A percentile compares a stretch with the other conserved stretches of the same genome.
phyloP scores from a whole-genome alignment of 768 basidiomycete species.

The Phlegmacium glaucopus region DNA sequence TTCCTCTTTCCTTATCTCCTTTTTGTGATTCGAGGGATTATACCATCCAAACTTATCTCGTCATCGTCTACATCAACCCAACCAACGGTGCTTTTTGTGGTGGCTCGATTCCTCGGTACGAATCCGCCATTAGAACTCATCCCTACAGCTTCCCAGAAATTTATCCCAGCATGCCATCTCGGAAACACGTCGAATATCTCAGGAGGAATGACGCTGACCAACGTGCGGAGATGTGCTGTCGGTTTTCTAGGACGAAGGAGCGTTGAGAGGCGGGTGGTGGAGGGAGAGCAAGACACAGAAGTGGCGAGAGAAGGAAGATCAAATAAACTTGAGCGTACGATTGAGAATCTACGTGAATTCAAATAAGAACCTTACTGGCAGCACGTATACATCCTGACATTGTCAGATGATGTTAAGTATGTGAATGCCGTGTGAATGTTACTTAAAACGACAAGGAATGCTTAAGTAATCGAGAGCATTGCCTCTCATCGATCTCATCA shows the following conservation, averaged over 20 bases:
- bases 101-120: slow-evolving; percentile 36
- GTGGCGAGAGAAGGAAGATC: slow-evolving; percentile 26
- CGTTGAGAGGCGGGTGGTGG: slow-evolving; percentile 27
- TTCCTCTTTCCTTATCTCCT: slow-evolving; percentile 17
- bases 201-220: slow-evolving; percentile 81
- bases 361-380: too few relatives aligned
- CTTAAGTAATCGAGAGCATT: too few relatives aligned
- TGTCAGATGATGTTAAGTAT: too few relatives aligned
- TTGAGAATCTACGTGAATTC: too few relatives aligned
- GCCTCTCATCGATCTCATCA: too few relatives aligned
- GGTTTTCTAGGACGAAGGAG: slow-evolving; percentile 64
- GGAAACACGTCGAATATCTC: slow-evolving; percentile 94
- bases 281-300: slow-evolving; percentile 26
- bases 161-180: slow-evolving; percentile 53
- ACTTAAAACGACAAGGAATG: too few relatives aligned
- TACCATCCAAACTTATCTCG: slow-evolving; percentile 15
- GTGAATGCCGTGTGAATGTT: too few relatives aligned
- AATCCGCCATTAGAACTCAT: slow-evolving; percentile 91
- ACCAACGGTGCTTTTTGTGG: slow-evolving; percentile 39
- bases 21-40: slow-evolving; percentile 9
- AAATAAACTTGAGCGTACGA: slow-evolving; percentile 71
- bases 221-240: slow-evolving; percentile 60
- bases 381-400: too few relatives aligned
- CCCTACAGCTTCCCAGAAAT: slow-evolving; percentile 75
- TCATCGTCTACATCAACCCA: slow-evolving; percentile 35